Base-by-base conservation (phyloP, 2,329 filamentous ascomycete species). In the Spiromastix sp. region DNA sequence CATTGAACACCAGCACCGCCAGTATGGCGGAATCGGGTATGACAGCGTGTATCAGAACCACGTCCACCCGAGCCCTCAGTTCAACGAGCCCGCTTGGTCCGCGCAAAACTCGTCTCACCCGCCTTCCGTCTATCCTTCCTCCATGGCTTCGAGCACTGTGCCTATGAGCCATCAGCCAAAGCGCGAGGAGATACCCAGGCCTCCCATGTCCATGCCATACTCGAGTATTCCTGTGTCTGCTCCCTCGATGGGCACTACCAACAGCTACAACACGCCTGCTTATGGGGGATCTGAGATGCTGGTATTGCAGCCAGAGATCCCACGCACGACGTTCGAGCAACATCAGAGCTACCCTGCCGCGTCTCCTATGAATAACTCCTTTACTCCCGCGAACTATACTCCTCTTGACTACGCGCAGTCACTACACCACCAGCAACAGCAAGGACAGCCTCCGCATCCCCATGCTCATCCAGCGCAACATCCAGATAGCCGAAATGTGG, bases 31-130 rank as follows among this genome's bases (percentile, higher is more conserved):
- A 57, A 72, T 93, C 67, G 77, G 76, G 61, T 91, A 89, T 69
- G 84, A 89, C 61, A 72, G 77, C 59, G 78, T 86, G 71, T 77
- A 82, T 57, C 71, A 67, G 55, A 71, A 63, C 59, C 71, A 76
- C 52, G 75, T 84, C 72, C 74, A 79, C 52, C 68, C 64, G 55
- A 65, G 48, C 27, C 77, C 82, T 45, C 81, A 91, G 46, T 95
- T 95, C 67, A 86, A 81, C 52, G 91, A 95, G 60, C 86, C 86
- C 27, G 95, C 87, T 87, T 69, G 68, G 31, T 73, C 83, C 70
- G 64, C 68, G 45, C 59, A 61, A 54, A 70, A 57, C 50, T 67
- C 54, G 41, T 71, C 63, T 56, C 71, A 64, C 68, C 76, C 64
- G 61, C 87, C 71, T 72, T 79, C 70, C 54, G 70, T 56, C 27